A percentile compares a stretch with the other conserved stretches of the same genome.
Evolutionary conservation across 2,329 filamentous ascomycete species (phyloP).

Genomic region (Cyanodermella asteris): DNA sequence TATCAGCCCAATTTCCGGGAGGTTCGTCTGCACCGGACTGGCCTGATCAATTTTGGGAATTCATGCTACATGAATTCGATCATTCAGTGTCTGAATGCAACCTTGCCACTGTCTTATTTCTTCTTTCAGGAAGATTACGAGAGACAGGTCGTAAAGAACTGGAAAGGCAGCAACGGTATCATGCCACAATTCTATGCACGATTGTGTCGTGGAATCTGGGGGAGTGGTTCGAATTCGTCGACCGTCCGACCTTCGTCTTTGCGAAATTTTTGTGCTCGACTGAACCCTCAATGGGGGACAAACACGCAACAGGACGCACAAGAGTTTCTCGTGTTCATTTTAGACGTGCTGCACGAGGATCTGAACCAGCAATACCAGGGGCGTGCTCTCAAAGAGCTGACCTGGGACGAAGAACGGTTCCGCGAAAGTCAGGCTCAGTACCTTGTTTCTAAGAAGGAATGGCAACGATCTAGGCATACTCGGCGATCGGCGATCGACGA

Average conservation of each 20-base stretch:
- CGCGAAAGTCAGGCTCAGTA: constrained; percentile 39
- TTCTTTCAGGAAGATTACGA: constrained; percentile 43
- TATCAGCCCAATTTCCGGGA: constrained; percentile 23
- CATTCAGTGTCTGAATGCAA: constrained; percentile 62
- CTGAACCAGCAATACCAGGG: constrained; percentile 48
- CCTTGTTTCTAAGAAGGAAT: constrained; percentile 50
- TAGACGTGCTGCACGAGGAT: constrained; percentile 68
- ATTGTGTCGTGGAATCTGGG: constrained; percentile 36
- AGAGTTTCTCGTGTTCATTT: constrained; percentile 68
- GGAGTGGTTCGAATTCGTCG: constrained; percentile 35
- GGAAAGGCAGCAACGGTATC: constrained; percentile 42
- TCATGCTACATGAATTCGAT: constrained; percentile 90
- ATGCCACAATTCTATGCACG: constrained; percentile 41
- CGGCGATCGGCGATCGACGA: constrained; percentile 58
- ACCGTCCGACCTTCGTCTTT: constrained; percentile 38
- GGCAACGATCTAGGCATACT: constrained; percentile 45
- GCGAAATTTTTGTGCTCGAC: constrained; percentile 39
- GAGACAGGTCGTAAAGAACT: constrained; percentile 38
- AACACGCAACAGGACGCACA: constrained; percentile 71
- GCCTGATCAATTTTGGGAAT: constrained; percentile 57
- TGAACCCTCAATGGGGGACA: constrained; percentile 48
- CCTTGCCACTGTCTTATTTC: constrained; percentile 37
- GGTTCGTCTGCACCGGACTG: constrained; percentile 39
- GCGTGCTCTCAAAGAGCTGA: constrained; percentile 34
- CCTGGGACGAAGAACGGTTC: constrained; percentile 35